Conservation (phyloP, 768 basidiomycete genomes). For the Boletus huronensis region DNA sequence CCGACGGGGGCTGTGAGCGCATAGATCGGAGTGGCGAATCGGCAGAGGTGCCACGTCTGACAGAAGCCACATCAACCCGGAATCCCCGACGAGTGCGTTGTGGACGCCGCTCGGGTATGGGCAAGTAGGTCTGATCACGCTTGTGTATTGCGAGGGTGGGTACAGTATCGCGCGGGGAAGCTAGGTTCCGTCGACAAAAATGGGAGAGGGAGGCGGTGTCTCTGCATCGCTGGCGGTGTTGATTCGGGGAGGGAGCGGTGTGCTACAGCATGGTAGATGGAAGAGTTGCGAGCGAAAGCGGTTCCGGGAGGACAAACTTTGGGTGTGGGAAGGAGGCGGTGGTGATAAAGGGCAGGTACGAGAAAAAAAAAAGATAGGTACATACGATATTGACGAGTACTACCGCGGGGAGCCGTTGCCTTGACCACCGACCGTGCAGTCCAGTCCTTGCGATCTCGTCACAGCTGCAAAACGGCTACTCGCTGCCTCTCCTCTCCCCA, state of each 20-base stretch:
- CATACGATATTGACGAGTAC: constrained; percentile 18
- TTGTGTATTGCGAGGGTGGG: background rate
- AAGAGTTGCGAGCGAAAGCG: background rate
- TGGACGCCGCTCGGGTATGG: background rate
- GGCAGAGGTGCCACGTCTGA: background rate
- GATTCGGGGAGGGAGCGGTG: background rate
- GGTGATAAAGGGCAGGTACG: constrained; percentile 20
- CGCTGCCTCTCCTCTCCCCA: constrained; percentile 9
- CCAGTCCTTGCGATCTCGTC: constrained; percentile 33
- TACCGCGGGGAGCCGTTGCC: constrained; percentile 37
- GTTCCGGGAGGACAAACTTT: background rate
- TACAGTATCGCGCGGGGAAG: background rate
- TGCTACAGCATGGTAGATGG: background rate
- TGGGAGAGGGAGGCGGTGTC: constrained; percentile 3
- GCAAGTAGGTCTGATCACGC: background rate
- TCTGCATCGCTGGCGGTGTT: background rate
- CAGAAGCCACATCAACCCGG: background rate
- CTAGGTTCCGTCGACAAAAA: background rate
- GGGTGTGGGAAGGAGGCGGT: constrained; percentile 13
- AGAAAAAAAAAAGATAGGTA: background rate
- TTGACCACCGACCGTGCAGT: constrained; percentile 49
- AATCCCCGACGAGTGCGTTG: background rate
- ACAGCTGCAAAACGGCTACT: constrained; percentile 20
- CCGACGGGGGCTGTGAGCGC: background rate
- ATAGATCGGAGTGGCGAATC: background rate